A percentile compares a stretch with the other conserved stretches of the same genome.
phyloP scores from a whole-genome alignment of 352 stramenopile species.

The Globisporangium paroecandrum region DNA sequence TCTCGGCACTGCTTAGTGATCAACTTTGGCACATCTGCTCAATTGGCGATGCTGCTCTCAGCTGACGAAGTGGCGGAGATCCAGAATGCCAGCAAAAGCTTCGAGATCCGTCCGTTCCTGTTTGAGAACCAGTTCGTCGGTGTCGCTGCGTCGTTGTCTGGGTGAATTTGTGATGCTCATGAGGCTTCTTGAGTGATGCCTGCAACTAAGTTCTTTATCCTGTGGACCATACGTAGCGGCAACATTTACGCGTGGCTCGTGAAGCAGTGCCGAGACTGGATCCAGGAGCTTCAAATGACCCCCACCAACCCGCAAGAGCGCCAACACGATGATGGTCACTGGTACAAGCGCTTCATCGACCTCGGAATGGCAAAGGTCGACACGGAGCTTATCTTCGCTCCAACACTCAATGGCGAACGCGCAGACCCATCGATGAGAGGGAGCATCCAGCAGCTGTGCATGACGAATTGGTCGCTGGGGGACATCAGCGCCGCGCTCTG shows the following conservation, averaged over 20 bases:
- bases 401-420: slow-evolving; percentile 71
- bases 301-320: neutral
- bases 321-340: slow-evolving; percentile 7
- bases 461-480: slow-evolving; percentile 68
- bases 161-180: slow-evolving; percentile 26
- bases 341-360: slow-evolving; percentile 56
- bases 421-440: slow-evolving; percentile 32
- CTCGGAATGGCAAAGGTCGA: slow-evolving; percentile 43
- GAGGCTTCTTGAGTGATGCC: neutral
- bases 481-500: slow-evolving; percentile 69
- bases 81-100: slow-evolving; percentile 27
- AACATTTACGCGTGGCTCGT: slow-evolving; percentile 74
- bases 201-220: neutral
- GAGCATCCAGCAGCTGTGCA: slow-evolving; percentile 42
- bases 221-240: slow-evolving; percentile 30
- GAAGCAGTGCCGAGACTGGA: slow-evolving; percentile 54
- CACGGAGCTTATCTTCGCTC: slow-evolving; percentile 55
- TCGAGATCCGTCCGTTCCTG: slow-evolving; percentile 76
- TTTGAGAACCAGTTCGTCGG: slow-evolving; percentile 50
- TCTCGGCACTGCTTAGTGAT: slow-evolving; percentile 29
- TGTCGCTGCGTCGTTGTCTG: slow-evolving; percentile 72
- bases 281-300: slow-evolving; percentile 27
- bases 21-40: slow-evolving; percentile 80
- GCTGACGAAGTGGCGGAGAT: slow-evolving; percentile 27
- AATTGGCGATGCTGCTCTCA: slow-evolving; percentile 67